phyloP scores from a whole-genome alignment of 108 stramenopile species.

The Asterionellopsis glacialis region DNA sequence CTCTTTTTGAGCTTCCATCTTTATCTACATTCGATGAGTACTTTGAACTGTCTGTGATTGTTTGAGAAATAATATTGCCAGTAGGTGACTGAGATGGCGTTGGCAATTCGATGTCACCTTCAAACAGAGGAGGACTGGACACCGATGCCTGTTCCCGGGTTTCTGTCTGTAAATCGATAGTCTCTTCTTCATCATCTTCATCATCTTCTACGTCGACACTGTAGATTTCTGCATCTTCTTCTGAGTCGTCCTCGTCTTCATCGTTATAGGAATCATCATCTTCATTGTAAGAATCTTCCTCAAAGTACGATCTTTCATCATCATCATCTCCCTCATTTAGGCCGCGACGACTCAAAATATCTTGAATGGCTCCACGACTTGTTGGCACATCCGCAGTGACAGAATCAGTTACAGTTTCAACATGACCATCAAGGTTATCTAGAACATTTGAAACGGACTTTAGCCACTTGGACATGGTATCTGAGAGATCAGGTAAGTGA shows the following conservation, averaged over 20 bases:
- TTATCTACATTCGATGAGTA: no score
- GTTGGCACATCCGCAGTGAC: not conserved
- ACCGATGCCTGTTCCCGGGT: not conserved
- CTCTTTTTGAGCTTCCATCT: no score
- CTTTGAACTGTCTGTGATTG: no score
- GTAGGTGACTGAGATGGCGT: not conserved
- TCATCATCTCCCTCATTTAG: conserved; percentile 3
- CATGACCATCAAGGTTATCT: conserved; percentile 71
- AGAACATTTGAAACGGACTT: conserved; percentile 74
- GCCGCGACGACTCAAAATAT: conserved; percentile 6
- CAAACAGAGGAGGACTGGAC: not conserved
- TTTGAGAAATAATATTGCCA: not conserved
- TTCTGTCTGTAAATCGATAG: not conserved
- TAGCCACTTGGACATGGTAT: conserved; percentile 72
- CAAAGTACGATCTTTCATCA: not conserved
- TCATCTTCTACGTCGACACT: not conserved
- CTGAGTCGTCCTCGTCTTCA: not conserved
- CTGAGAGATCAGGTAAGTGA: no score
- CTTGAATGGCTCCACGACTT: conserved; percentile 5
- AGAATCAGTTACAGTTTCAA: conserved; percentile 50
- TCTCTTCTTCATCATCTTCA: not conserved
- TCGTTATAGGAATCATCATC: conserved; percentile 1
- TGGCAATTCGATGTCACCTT: not conserved
- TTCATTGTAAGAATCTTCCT: conserved; percentile 1
- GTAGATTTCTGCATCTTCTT: not conserved